phyloP scores from a whole-genome alignment of 2,329 filamentous ascomycete genomes.

The Colletotrichum scovillei region DNA sequence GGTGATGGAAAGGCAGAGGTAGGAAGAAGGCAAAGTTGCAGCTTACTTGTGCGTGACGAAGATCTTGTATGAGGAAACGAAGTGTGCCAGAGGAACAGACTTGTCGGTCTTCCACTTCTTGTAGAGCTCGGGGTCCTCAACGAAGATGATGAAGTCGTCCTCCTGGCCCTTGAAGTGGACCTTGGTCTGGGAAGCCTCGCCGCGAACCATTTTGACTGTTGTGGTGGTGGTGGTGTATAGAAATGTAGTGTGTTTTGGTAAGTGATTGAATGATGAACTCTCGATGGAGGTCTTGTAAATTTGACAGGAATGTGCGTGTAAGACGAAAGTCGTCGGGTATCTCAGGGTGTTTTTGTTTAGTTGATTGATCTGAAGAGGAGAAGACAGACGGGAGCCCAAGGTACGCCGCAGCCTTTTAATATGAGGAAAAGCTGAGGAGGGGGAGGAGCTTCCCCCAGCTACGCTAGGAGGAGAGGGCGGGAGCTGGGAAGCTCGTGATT shows the following conservation, averaged over 20 bases:
- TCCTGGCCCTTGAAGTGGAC: constrained; percentile 83
- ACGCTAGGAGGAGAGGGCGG: background rate
- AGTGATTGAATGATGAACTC: constrained; percentile 32
- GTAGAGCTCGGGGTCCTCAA: constrained; percentile 71
- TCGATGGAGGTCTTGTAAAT: constrained; percentile 21
- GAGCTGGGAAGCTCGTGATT: constrained; percentile 34
- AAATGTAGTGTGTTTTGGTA: constrained; percentile 22
- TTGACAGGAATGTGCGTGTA: constrained; percentile 22
- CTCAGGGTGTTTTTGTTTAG: constrained; percentile 3
- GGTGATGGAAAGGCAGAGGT: background rate
- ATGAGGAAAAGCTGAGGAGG: constrained; percentile 1
- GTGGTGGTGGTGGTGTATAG: constrained; percentile 21
- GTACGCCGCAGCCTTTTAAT: constrained; percentile 21
- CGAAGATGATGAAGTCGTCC: constrained; percentile 70
- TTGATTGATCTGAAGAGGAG: constrained; percentile 18
- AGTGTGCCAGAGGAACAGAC: constrained; percentile 82
- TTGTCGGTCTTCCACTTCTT: constrained; percentile 87
- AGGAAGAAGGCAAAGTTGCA: constrained; percentile 18
- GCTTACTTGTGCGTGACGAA: constrained; percentile 91
- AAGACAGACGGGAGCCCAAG: background rate
- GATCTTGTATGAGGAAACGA: constrained; percentile 89
- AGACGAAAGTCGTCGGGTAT: constrained; percentile 18
- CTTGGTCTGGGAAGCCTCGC: constrained; percentile 78
- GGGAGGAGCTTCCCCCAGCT: constrained; percentile 31
- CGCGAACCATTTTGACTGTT: constrained; percentile 71